Percentiles rank a stretch among this genome's conserved stretches.
Evolutionary conservation across 495 filamentous ascomycete species (phyloP).

Genomic region (Usnea hakonensis): DNA sequence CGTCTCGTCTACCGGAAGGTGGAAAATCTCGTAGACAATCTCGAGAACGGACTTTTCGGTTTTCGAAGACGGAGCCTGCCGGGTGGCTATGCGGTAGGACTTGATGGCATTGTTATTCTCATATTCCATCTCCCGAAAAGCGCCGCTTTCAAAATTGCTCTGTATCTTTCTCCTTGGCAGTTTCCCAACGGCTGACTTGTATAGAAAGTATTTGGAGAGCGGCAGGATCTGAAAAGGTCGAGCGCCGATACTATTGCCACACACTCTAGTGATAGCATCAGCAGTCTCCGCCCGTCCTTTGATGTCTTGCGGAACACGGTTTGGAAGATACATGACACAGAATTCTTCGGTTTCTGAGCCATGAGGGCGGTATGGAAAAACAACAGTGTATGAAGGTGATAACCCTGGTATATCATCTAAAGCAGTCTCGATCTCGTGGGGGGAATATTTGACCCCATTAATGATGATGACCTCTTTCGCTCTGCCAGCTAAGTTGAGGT

Average conservation of each 20-base stretch:
- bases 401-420: no score
- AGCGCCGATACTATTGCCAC: no score
- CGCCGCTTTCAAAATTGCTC: neutral
- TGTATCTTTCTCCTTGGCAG: neutral
- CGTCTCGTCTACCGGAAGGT: neutral
- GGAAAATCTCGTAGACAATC: neutral
- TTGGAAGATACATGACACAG: no score
- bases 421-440: no score
- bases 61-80: neutral
- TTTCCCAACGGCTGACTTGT: neutral
- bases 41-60: neutral
- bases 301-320: no score
- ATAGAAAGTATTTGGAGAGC: neutral
- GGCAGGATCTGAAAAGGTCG: neutral
- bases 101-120: neutral
- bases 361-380: no score
- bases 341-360: no score
- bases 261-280: no score
- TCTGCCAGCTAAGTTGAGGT: neutral
- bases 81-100: neutral
- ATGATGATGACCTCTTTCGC: neutral
- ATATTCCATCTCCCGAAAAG: neutral
- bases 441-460: no score
- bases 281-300: no score
- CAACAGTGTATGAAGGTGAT: no score